Conservation (phyloP, 345 rosid genomes). For the Corchorus olitorius region DNA sequence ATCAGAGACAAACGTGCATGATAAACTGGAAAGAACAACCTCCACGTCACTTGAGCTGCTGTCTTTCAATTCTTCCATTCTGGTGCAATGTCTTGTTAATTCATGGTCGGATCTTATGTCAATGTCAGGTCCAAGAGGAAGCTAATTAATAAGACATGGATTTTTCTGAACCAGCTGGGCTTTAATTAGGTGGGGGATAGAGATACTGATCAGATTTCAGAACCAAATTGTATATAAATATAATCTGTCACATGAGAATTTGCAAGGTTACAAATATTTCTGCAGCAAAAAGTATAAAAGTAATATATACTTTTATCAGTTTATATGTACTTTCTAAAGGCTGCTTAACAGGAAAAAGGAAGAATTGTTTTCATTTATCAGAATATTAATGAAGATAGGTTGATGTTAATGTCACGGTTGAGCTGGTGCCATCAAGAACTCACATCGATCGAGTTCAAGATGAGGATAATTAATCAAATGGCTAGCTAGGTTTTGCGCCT, state of each 20-base stretch:
- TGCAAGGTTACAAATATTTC: neutral
- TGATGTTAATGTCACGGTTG: neutral
- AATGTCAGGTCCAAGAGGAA: neutral
- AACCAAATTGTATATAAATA: neutral
- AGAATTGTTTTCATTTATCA: neutral
- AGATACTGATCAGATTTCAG: neutral
- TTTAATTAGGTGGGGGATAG: neutral
- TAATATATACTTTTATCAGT: too few relatives aligned
- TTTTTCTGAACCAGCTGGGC: neutral
- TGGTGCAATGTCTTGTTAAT: neutral
- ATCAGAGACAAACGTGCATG: too few relatives aligned
- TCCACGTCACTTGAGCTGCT: neutral
- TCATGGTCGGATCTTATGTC: neutral
- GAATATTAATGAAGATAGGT: neutral
- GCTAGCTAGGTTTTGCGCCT: neutral
- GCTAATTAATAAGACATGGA: neutral
- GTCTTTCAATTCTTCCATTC: neutral
- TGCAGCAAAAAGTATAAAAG: neutral
- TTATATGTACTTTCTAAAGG: neutral
- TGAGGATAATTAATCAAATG: neutral
- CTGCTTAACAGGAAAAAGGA: neutral
- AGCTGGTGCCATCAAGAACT: neutral
- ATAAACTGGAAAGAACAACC: neutral
- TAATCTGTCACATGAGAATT: neutral
- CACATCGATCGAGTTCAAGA: neutral